These are phyloP conservation scores for Leishmania martiniquensis DNA, from an alignment of 208 protist species.

Conservation along the genomic window DNA sequence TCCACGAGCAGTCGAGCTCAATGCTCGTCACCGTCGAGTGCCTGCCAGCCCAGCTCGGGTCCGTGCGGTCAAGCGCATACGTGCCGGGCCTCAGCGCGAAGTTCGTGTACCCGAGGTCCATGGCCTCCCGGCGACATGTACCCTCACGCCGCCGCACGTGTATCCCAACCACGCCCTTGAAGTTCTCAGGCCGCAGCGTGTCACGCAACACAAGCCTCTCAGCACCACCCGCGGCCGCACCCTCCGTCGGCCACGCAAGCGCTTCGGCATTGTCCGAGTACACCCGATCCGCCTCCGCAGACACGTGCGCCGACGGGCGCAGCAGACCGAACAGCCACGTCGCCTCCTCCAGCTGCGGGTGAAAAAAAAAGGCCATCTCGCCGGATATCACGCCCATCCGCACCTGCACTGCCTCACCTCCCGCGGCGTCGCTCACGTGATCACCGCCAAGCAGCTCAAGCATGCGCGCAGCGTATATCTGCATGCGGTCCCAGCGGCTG, in stretches of 20 bases:
- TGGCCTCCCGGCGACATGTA: slow-evolving; percentile 16
- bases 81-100: not conserved
- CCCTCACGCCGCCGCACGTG: slow-evolving; percentile 19
- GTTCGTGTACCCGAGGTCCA: not conserved
- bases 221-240: not conserved
- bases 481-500: not conserved
- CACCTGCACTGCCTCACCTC: not conserved
- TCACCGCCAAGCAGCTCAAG: slow-evolving; percentile 1
- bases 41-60: not conserved
- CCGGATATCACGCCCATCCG: slow-evolving; percentile 18
- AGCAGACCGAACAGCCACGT: slow-evolving; percentile 26
- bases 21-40: slow-evolving; percentile 1
- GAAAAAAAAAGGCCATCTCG: slow-evolving; percentile 6
- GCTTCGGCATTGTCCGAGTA: slow-evolving; percentile 8
- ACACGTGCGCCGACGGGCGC: slow-evolving; percentile 16
- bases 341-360: slow-evolving; percentile 16
- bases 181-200: slow-evolving; percentile 9
- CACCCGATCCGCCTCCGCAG: slow-evolving; percentile 12
- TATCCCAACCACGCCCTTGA: slow-evolving; percentile 12
- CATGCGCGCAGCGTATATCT: not conserved
- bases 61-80: slow-evolving; percentile 11
- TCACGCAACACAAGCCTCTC: slow-evolving; percentile 3
- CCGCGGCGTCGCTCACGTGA: not conserved
- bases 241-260: slow-evolving; percentile 12
- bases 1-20: slow-evolving; percentile 19